Base-by-base conservation (phyloP, 176 grass and related monocot genomes). In the Juncus effusus region DNA sequence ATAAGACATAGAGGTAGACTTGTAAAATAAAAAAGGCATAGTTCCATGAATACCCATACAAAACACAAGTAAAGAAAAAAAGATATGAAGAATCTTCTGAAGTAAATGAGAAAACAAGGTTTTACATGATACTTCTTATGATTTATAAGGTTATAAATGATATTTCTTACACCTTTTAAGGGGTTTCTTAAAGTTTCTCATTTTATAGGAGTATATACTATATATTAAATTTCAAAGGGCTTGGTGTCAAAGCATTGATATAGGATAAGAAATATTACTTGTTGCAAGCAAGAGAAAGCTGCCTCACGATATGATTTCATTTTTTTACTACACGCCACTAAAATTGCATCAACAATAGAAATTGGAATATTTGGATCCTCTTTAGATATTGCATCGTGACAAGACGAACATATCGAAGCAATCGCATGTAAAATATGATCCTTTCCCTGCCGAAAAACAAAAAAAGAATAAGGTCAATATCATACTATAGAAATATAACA, bases 281-380 rank as follows among this genome's bases (percentile, higher is more conserved):
- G 75, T 51, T 96, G 69, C 56, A 96, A 80, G 83, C 87, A 91
- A 13, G 83, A 79, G 77, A 96, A 84, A 79, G 87, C 93, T 79
- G 87, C 93, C 72, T 96, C 93, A 50, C 80, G 70, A 62, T 91
- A 96, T 36, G 81, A 65, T 82, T 88, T 96, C 50, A 77, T 52
- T 78, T 89, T 96, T 65, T 75, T 96, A 65, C 66, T 81, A 75
- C 87, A 96, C 37, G 93, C 93, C 56, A 65, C 76, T 77, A 59
- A 83, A 65, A 96, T 76, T 54, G 82, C 82, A 79, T 53, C 65
- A 19, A 91, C 56, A 79, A 96, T 78, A 75, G 70, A 63, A 81
- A 10, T 67, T 71, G 93, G 85, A 73, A 76, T 72, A 49, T 54
- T 69, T 36, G 84, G 69, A 72, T 96, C 93, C 61, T 79, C 77